phyloP scores from a whole-genome alignment of 192 early-diverging fungal genomes.

The Kickxella alabastrina region DNA sequence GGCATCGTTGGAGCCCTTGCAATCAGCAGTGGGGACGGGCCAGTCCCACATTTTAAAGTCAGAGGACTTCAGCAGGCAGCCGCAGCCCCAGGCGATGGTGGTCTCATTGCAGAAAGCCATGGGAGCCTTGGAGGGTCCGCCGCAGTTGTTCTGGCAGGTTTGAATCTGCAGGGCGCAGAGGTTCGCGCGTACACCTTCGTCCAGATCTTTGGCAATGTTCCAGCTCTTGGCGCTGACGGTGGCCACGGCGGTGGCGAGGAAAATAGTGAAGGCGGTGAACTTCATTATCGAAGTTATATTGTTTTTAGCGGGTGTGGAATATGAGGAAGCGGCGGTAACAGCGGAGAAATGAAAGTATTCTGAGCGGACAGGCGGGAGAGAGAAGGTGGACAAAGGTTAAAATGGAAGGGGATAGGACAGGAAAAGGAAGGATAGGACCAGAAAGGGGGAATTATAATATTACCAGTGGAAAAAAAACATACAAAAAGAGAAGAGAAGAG shows the following conservation, averaged over 20 bases:
- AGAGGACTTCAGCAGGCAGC: constrained; percentile 43
- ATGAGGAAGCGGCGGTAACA: neutral
- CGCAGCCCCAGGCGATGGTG: constrained; percentile 58
- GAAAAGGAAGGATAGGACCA: neutral
- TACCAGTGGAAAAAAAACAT: neutral
- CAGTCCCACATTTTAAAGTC: constrained; percentile 46
- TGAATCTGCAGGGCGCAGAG: constrained; percentile 46
- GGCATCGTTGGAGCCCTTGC: constrained; percentile 27
- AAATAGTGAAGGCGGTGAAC: constrained; percentile 29
- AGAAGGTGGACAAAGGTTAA: neutral
- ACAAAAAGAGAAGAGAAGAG: neutral
- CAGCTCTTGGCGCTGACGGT: constrained; percentile 21
- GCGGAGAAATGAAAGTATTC: neutral
- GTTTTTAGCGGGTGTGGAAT: neutral
- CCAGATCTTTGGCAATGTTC: constrained; percentile 37
- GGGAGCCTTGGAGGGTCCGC: constrained; percentile 34
- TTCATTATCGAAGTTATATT: constrained; percentile 24
- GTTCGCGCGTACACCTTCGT: constrained; percentile 26
- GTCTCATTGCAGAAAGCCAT: constrained; percentile 54
- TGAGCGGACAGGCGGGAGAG: neutral
- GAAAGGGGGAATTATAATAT: no score
- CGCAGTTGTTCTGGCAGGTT: constrained; percentile 51
- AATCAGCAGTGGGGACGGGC: constrained; percentile 50
- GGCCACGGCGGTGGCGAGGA: constrained; percentile 34
- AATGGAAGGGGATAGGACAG: no score